Conservation (phyloP, 2,329 filamentous ascomycete species). For the Cyphellophora europaea region DNA sequence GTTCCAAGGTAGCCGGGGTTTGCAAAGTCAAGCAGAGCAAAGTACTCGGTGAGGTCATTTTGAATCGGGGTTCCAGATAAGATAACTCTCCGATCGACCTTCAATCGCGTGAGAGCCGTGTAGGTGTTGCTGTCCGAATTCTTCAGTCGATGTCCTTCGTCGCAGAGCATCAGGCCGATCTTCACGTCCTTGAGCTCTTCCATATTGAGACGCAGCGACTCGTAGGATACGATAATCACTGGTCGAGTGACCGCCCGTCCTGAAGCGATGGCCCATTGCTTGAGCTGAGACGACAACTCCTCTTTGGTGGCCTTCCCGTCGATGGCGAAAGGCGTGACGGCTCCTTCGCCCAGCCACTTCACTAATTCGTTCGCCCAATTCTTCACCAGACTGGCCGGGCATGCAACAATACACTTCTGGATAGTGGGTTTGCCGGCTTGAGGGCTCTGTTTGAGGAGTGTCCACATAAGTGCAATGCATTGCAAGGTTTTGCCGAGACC, state of each 20-base stretch:
- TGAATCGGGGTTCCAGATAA: constrained; percentile 95
- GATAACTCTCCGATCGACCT: constrained; percentile 86
- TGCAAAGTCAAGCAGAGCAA: constrained; percentile 88
- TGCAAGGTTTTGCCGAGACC: constrained; percentile 94
- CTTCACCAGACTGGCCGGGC: constrained; percentile 87
- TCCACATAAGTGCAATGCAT: constrained; percentile 96
- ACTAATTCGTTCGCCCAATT: constrained; percentile 97
- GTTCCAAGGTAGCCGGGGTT: constrained; percentile 89
- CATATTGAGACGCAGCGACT: constrained; percentile 83
- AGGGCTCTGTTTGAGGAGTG: constrained; percentile 85
- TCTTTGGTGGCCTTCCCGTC: constrained; percentile 95
- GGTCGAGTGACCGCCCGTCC: constrained; percentile 85
- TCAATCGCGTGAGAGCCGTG: constrained; percentile 77
- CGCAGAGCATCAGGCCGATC: constrained; percentile 87
- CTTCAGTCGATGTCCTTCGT: constrained; percentile 93
- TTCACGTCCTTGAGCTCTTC: constrained; percentile 82
- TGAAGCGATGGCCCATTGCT: constrained; percentile 87
- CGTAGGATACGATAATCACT: constrained; percentile 95
- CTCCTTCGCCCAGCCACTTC: constrained; percentile 92
- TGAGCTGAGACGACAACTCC: constrained; percentile 78
- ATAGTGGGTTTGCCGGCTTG: constrained; percentile 91
- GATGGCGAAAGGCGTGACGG: constrained; percentile 86
- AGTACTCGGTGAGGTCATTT: constrained; percentile 97
- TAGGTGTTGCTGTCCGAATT: constrained; percentile 96
- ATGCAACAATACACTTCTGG: constrained; percentile 93